Percentiles rank a stretch among this genome's conserved stretches.
phyloP scores from a whole-genome alignment of 257 asterid species.

The Solanum piurae region DNA sequence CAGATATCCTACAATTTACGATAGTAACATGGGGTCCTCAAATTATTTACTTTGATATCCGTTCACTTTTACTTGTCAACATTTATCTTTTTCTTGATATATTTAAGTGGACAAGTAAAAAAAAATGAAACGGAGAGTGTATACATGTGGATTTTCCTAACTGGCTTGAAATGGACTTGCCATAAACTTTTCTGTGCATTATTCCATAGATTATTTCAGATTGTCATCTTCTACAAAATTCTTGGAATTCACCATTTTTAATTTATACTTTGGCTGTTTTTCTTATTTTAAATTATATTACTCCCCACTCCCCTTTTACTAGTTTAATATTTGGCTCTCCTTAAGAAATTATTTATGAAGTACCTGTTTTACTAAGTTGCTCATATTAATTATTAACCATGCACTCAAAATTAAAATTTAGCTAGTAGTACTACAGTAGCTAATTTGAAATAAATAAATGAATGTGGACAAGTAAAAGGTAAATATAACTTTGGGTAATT shows the following conservation, averaged over 20 bases:
- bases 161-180: not conserved
- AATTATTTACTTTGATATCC: rapidly evolving
- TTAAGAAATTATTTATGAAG: not conserved
- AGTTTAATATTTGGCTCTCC: not conserved
- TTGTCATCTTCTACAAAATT: not conserved
- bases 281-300: not conserved
- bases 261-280: not conserved
- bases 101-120: not conserved
- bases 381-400: not conserved
- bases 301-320: not conserved
- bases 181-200: not conserved
- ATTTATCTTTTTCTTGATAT: too few species aligned
- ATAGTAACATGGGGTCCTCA: not conserved
- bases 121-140: not conserved
- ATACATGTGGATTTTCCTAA: not conserved
- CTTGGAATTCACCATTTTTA: not conserved
- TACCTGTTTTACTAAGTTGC: not conserved
- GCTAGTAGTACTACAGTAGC: not conserved
- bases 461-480: not conserved
- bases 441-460: not conserved
- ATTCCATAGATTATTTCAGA: not conserved
- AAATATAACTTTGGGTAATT: not conserved
- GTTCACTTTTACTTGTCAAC: not conserved
- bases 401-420: not conserved
- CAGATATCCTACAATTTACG: not conserved